A percentile compares a stretch with the other conserved stretches of the same genome.
Evolutionary conservation across 306 rosid species (phyloP).

Genomic region (Cucumis melo): DNA sequence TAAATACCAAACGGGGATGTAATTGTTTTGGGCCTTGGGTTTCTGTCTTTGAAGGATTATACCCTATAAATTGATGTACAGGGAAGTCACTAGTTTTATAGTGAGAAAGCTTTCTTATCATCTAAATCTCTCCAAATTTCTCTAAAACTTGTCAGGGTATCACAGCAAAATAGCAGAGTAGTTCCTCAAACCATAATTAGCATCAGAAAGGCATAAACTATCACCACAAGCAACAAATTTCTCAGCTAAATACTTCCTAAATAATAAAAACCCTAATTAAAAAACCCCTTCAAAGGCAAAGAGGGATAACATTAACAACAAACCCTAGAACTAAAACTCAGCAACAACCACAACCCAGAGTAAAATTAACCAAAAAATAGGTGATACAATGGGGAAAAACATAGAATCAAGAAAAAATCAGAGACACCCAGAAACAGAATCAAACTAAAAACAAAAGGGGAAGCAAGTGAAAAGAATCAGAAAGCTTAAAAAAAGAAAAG

Average conservation of each 20-base stretch:
- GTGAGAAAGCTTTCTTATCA: background rate
- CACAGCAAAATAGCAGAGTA: background rate
- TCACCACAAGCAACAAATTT: background rate
- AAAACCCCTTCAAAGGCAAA: background rate
- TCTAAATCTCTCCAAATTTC: background rate
- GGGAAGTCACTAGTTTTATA: background rate
- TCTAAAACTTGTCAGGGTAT: background rate
- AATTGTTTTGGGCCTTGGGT: no score
- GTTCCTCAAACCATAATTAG: background rate
- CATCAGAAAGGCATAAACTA: background rate
- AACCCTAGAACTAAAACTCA: conserved; percentile 4
- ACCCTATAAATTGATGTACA: background rate
- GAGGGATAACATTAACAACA: background rate
- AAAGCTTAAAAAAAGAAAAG: background rate
- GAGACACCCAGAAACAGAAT: background rate
- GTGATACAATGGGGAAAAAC: background rate
- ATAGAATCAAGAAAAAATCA: background rate
- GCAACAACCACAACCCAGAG: background rate
- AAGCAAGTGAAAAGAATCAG: background rate
- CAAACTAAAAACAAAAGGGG: background rate
- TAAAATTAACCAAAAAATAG: background rate
- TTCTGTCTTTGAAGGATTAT: background rate
- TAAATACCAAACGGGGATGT: no score
- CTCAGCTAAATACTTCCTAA: background rate
- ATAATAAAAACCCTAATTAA: background rate